These are phyloP conservation scores for Kwoniella europaea DNA, from an alignment of 768 basidiomycete genomes.

Conservation along the genomic window DNA sequence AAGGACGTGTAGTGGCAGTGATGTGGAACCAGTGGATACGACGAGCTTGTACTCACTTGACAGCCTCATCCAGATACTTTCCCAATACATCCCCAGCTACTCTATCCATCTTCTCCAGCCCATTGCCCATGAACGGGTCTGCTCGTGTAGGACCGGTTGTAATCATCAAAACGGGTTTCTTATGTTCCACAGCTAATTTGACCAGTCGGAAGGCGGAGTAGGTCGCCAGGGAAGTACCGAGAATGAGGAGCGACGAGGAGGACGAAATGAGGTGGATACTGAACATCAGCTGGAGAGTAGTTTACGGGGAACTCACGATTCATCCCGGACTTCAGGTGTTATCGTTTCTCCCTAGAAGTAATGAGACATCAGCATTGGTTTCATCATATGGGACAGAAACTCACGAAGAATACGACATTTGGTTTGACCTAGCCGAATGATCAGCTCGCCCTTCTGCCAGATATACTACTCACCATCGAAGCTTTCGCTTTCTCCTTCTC, in stretches of 20 bases:
- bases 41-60: conserved; percentile 38
- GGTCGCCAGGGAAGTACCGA: conserved; percentile 91
- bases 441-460: background rate
- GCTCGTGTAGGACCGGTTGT: conserved; percentile 89
- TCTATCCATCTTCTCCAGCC: conserved; percentile 79
- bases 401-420: conserved; percentile 75
- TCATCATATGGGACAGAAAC: background rate
- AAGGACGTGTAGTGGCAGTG: background rate
- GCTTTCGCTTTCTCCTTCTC: conserved; percentile 65
- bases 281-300: background rate
- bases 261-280: conserved; percentile 21
- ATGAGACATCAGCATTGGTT: background rate
- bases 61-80: conserved; percentile 61
- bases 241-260: conserved; percentile 71
- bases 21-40: background rate
- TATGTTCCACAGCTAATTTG: conserved; percentile 74
- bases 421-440: conserved; percentile 69
- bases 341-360: conserved; percentile 74
- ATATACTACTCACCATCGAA: conserved; percentile 63
- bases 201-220: conserved; percentile 88
- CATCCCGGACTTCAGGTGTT: conserved; percentile 66
- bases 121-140: conserved; percentile 65
- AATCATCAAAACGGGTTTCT: conserved; percentile 78
- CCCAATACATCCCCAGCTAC: conserved; percentile 73
- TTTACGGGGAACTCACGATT: conserved; percentile 66